Evolutionary conservation across 768 basidiomycete genomes (phyloP), one percentile per base, ranked within the genome.

Genomic region (Xerocomus brunneocitrinus): DNA sequence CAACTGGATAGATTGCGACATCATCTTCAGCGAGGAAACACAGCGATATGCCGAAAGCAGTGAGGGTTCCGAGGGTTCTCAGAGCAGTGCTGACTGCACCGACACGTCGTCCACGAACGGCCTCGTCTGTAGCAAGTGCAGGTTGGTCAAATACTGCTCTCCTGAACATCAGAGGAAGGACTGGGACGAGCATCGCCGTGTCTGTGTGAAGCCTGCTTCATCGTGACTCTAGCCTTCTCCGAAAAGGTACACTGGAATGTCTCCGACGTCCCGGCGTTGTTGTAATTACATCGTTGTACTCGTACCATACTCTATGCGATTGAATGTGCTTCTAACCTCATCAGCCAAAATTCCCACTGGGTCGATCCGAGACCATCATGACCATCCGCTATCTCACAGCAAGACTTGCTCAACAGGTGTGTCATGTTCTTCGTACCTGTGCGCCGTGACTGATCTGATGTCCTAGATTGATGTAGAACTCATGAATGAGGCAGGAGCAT

Each of bases 391-490:
- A 85, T 68, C 74, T 90, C 34, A 79, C 85, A 27, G 82, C 89
- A 9, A 80, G 72, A 62, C 72, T 91, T 57, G 89, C 90, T 10
- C 89, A 91, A 67, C 87, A 90, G 74, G 90, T 84, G 55, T 25
- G 25, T 24, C 3, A 10, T 45, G 10, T 44, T 34, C 38, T n/a
- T 46, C 9, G 12, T 42, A 30, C 9, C 13, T 25, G 13, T n/a
- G 34, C n/a, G 14, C 16, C 12, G 12, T 42, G 30, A 44, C 24
- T 43, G 30, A 57, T 34, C 1, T 3, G 4, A 22, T 22, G 19
- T 38, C 10, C n/a, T 60, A 94, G 90, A 95, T 98, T 49, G 95
- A 98, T 63, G 87, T 91, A 63, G 91, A 97, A 65, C 83, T 98
- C 45, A 98, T 98, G 95, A 84, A 79, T 58, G 55, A 79, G 3